Evolutionary conservation across 345 rosid species (phyloP).

Genomic region (Psidium friedrichsthalianum): DNA sequence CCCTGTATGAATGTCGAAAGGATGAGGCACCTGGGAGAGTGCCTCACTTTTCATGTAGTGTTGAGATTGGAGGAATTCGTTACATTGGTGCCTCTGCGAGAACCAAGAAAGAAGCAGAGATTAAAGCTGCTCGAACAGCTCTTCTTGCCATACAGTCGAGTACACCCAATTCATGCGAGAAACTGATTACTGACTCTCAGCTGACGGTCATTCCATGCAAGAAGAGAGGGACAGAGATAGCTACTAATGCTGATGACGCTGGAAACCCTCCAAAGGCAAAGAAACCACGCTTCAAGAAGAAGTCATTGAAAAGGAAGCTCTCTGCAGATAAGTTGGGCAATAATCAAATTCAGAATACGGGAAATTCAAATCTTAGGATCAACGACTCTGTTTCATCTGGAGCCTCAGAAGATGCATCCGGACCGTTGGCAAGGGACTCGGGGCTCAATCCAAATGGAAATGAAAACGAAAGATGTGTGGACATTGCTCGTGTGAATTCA

Average conservation of each 20-base stretch:
- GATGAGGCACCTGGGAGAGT: constrained; percentile 29
- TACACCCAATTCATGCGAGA: constrained; percentile 18
- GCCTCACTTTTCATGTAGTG: constrained; percentile 39
- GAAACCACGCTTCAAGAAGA: constrained; percentile 50
- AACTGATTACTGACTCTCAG: constrained; percentile 20
- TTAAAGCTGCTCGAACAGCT: constrained; percentile 91
- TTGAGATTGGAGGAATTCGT: constrained; percentile 75
- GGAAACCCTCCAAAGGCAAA: constrained; percentile 39
- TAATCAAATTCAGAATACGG: constrained; percentile 2
- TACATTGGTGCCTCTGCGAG: constrained; percentile 68
- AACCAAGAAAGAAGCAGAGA: constrained; percentile 81
- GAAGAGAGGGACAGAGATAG: constrained; percentile 40
- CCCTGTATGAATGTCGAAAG: constrained; percentile 46
- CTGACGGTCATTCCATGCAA: constrained; percentile 67
- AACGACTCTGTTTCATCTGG: constrained; percentile 4
- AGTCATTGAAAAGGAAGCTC: constrained; percentile 8
- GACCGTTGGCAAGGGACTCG: background rate
- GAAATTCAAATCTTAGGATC: background rate
- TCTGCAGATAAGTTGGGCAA: background rate
- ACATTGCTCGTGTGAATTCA: background rate
- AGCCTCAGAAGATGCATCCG: background rate
- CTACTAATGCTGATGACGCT: constrained; percentile 19
- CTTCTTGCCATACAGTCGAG: constrained; percentile 54
- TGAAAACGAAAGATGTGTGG: background rate
- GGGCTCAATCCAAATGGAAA: background rate